Evolutionary conservation across 495 filamentous ascomycete species (phyloP), one percentile per base, ranked within the genome.

Genomic region (Tuber calosporum): DNA sequence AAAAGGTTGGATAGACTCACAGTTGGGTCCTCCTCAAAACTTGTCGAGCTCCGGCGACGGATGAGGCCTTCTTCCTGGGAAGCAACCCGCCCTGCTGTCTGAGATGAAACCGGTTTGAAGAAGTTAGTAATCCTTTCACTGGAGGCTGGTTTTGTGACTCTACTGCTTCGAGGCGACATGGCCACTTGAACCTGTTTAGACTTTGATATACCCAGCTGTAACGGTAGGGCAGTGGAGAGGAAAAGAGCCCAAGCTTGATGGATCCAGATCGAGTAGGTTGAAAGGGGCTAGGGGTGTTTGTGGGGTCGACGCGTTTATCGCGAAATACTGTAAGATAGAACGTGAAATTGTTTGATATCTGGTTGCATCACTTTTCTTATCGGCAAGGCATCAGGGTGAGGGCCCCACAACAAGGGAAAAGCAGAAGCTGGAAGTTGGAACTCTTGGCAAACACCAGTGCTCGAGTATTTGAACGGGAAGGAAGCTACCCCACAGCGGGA

Each of bases 241-340:
- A 26, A 62, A 30, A 62, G n/a, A 62, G 11, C n/a, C 9, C 53
- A 30, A 43, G 11, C 26, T 22, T 26, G 48, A 30, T 58, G 48
- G 15, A 26, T 13, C 11, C 48, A 4, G 48, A 58, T 58, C 1
- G 48, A 58, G n/a, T 30, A 26, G 53, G 53, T 62, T 15, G 53
- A 30, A 30, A 62, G 53, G 26, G 11, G n/a, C 30, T 9, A 30
- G 30, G 53, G 30, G 11, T 22, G 39, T 68, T 68, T 38, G 76
- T 77, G 76, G 76, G 76, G 76, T 77, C 36, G 75, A 77, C 76
- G 76, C 76, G 76, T 78, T 73, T 69, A 77, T 43, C 74, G 58
- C 70, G 74, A 76, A 75, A 67, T 77, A n/a, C 73, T 75, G 66
- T 70, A 53, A 6, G n/a, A n/a, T n/a, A n/a, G 41, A 62, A 72